Base-by-base conservation (phyloP, 164 flowering plant species). In the Piper longum region DNA sequence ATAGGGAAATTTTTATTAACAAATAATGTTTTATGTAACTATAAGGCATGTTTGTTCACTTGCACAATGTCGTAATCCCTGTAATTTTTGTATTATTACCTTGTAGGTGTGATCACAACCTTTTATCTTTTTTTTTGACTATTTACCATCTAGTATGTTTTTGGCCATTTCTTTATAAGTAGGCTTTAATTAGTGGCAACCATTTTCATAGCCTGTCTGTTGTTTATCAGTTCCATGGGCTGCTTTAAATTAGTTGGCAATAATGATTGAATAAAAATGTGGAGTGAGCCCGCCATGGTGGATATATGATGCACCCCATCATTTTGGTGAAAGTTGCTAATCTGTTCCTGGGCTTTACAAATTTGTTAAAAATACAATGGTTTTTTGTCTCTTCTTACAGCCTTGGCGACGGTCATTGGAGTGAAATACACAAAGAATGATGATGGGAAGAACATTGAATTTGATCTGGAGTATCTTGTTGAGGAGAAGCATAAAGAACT, bases 401-500 rank as follows among this genome's bases (percentile, higher is more conserved):
- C 82, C 71, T 58, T 86, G 68, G 58, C 80, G 16, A 79, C 88
- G 14, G 87, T 89, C 17, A 79, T 86, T 41, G 92, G 91, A 16
- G 56, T 84, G 72, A 91, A 82, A 79, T 86, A 77, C 56, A 67
- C 56, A n/a, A 83, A 91, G 70, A 89, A 92, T 16, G 73, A 71
- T 41, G 77, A 69, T 54, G 74, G 19, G 13, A 69, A 67, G 36
- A 66, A 71, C 42, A 72, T 75, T 7, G 16, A 44, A 16, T 54
- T 86, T 44, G 80, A 73, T 71, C 92, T 88, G 75, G 77, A 79
- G 67, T 81, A 88, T 17, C 85, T 39, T n/a, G 87, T 89, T 41
- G 65, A 84, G 3, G 82, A 85, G 60, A 68, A 83, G 45, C 75
- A 73, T 77, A 77, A 79, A 63, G 84, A 86, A 19, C 78, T 85